Evolutionary conservation across 331 rosid genomes (phyloP), one percentile per base, ranked within the genome.

Genomic region (Quercus phellos): DNA sequence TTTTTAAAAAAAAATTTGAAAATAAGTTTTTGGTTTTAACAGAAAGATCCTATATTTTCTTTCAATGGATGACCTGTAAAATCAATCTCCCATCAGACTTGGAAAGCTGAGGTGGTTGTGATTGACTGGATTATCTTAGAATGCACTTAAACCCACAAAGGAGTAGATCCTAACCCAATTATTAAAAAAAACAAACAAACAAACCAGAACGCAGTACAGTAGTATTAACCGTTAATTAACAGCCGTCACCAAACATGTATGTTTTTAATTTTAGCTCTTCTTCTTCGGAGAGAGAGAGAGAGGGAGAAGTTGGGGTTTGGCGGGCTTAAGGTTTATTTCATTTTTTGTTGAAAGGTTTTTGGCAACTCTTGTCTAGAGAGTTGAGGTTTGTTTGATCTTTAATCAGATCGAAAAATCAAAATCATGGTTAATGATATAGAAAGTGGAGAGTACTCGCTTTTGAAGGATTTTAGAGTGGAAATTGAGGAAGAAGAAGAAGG

Each of bases 401-500:
- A 55, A 38, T 42, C 11, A 46, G 60, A 78, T 75, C 11, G 63
- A 17, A 68, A 17, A 46, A 46, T 46, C 14, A 51, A 64, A 59
- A 54, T 59, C 53, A 88, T 87, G 96, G 82, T 51, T 42, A 56
- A 73, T 72, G 93, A 85, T 56, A 83, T 77, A 76, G 84, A 82
- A 68, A 42, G 46, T 67, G 72, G 76, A 55, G 90, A 78, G 35
- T 94, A 92, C 85, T 75, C 87, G 55, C 78, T 60, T 77, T 81
- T 94, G 54, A 86, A 92, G 81, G 90, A 90, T 83, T 81, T 92
- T 24, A 81, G 85, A 71, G 70, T 85, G 34, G 90, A 92, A 85
- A 83, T 90, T 80, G 92, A 85, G 64, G 80, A 85, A 34, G 79
- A 51, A 14, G 75, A 86, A 29, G 95, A 90, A 10, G 89, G 70